Percentiles rank a stretch among this genome's conserved stretches.
Evolutionary conservation across 495 filamentous ascomycete genomes (phyloP).

Genomic region (Xeromyces bisporus): DNA sequence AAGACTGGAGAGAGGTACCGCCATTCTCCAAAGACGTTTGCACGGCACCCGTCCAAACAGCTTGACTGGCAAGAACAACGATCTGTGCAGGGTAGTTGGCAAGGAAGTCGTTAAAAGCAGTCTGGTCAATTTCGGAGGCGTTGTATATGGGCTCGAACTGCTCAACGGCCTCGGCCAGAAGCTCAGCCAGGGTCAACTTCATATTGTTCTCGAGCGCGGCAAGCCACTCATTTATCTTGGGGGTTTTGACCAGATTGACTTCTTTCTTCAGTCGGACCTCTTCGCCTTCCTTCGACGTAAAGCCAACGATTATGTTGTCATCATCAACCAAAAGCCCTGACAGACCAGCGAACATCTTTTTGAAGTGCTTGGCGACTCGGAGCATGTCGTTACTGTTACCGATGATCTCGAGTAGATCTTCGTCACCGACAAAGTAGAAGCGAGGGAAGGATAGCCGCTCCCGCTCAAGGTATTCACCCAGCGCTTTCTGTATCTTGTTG

Average conservation of each 20-base stretch:
- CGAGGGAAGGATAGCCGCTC: conserved; percentile 92
- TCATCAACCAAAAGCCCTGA: conserved; percentile 84
- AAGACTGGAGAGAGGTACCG: conserved; percentile 42
- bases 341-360: conserved; percentile 98
- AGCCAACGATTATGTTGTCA: conserved; percentile 70
- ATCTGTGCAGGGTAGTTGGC: conserved; percentile 77
- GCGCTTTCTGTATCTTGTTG: conserved; percentile 97
- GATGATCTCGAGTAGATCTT: conserved; percentile 98
- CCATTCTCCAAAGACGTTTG: conserved; percentile 55
- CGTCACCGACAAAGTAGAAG: conserved; percentile 98
- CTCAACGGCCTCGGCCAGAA: conserved; percentile 70
- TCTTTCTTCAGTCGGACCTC: conserved; percentile 71
- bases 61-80: conserved; percentile 89
- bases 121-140: conserved; percentile 44
- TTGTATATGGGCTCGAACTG: conserved; percentile 53
- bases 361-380: conserved; percentile 92
- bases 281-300: conserved; percentile 93
- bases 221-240: conserved; percentile 96
- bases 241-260: conserved; percentile 81
- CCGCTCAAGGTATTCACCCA: conserved; percentile 95
- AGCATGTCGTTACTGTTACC: conserved; percentile 95
- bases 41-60: conserved; percentile 77
- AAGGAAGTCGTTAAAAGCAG: conserved; percentile 59
- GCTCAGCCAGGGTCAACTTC: conserved; percentile 83
- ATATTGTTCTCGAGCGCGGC: conserved; percentile 78